These are phyloP conservation scores for Lathyrus sativus DNA, from an alignment of 306 rosid species.

Conservation along the genomic window DNA sequence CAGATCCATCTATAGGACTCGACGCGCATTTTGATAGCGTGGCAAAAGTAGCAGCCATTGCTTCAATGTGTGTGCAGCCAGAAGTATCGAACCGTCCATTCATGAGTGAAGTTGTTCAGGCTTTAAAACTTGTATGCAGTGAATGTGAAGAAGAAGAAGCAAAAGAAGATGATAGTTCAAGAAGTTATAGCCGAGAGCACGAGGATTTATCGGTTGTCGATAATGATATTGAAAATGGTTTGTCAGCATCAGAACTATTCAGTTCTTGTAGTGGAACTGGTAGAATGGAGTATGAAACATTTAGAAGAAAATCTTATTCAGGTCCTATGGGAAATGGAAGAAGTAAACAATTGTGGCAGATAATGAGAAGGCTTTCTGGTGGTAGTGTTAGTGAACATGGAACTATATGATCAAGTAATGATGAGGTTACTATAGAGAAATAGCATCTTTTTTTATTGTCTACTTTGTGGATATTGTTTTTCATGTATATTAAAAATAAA, in stretches of 20 bases:
- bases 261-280: constrained; percentile 46
- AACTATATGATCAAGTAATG: constrained; percentile 48
- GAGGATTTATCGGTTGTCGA: constrained; percentile 53
- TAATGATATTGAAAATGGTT: constrained; percentile 56
- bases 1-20: constrained; percentile 58
- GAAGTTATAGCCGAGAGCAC: constrained; percentile 46
- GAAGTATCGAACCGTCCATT: constrained; percentile 90
- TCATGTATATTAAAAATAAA: constrained; percentile 6
- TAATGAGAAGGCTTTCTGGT: constrained; percentile 61
- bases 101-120: constrained; percentile 96
- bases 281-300: constrained; percentile 52
- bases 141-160: constrained; percentile 68
- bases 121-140: constrained; percentile 74
- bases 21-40: constrained; percentile 59
- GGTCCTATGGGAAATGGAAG: constrained; percentile 62
- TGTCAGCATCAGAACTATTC: constrained; percentile 55
- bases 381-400: constrained; percentile 81
- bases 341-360: constrained; percentile 63
- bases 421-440: constrained; percentile 42
- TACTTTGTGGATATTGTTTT: constrained; percentile 1
- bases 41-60: constrained; percentile 93
- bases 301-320: constrained; percentile 67
- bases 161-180: constrained; percentile 52
- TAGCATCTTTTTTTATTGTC: neutral
- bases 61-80: constrained; percentile 89